Conservation (phyloP, 148 eudicot genomes). For the Cornus controversa region DNA sequence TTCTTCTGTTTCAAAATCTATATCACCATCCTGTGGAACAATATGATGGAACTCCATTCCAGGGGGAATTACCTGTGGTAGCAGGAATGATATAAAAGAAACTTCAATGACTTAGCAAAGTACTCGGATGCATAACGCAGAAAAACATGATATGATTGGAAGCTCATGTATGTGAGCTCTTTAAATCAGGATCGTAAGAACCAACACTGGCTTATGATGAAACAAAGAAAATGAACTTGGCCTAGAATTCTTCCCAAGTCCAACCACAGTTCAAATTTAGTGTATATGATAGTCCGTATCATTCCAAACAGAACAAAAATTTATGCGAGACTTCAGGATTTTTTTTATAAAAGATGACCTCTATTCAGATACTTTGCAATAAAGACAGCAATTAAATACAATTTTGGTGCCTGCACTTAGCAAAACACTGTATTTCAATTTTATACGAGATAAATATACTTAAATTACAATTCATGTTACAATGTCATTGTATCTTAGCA, state of each 20-base stretch:
- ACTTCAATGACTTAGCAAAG: not conserved
- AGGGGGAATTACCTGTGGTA: constrained; percentile 82
- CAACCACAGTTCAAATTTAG: not conserved
- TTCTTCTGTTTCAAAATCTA: constrained; percentile 75
- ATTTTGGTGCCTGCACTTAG: not conserved
- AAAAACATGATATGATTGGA: not conserved
- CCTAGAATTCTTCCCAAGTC: not conserved
- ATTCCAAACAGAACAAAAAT: not conserved
- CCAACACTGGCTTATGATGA: not conserved
- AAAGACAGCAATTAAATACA: not conserved
- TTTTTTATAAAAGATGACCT: too few relatives aligned
- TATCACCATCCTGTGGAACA: constrained; percentile 88
- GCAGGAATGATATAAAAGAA: not conserved
- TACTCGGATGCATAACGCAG: not conserved
- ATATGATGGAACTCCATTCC: constrained; percentile 99
- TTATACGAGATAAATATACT: not conserved
- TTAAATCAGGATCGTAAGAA: not conserved
- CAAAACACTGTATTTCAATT: not conserved
- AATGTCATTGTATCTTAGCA: not conserved
- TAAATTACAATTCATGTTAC: not conserved
- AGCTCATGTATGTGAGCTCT: not conserved
- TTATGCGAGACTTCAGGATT: not conserved
- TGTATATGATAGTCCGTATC: not conserved
- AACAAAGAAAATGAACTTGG: not conserved
- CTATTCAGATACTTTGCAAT: not conserved